These are phyloP conservation scores for Trichoderma afroharzianum DNA, from an alignment of 2,329 filamentous ascomycete genomes.

Conservation along the genomic window DNA sequence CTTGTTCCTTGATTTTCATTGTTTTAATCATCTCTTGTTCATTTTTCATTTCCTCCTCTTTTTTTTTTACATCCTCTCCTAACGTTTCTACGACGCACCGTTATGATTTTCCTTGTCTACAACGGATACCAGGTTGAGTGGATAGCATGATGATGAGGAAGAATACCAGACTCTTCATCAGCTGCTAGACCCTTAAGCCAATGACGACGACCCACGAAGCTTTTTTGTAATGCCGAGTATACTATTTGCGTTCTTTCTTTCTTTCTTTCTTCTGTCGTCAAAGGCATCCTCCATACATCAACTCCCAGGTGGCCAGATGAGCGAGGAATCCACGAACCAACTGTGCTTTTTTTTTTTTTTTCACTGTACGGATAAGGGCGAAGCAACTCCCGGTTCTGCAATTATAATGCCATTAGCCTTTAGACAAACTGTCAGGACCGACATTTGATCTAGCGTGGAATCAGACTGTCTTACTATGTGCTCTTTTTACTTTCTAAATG, in stretches of 20 bases:
- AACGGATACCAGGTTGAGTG: not conserved
- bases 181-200: not conserved
- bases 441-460: slow-evolving; percentile 2
- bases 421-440: not conserved
- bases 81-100: not conserved
- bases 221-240: not conserved
- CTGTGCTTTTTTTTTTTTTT: not conserved
- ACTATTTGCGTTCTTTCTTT: not conserved
- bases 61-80: slow-evolving; percentile 11
- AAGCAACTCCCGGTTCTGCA: not conserved
- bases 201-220: slow-evolving; percentile 5
- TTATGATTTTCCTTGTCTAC: slow-evolving; percentile 3
- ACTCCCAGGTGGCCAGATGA: not conserved
- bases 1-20: not conserved
- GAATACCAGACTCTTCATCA: not conserved
- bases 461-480: slow-evolving; percentile 7
- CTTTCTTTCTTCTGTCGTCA: not conserved
- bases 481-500: slow-evolving; percentile 15
- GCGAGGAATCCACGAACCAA: not conserved
- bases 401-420: not conserved
- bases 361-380: not conserved
- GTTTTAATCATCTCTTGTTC: slow-evolving; percentile 9
- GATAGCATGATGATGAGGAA: not conserved
- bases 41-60: not conserved
- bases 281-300: not conserved